Conservation (phyloP, 2,329 filamentous ascomycete genomes). For the Apiospora koreana region DNA sequence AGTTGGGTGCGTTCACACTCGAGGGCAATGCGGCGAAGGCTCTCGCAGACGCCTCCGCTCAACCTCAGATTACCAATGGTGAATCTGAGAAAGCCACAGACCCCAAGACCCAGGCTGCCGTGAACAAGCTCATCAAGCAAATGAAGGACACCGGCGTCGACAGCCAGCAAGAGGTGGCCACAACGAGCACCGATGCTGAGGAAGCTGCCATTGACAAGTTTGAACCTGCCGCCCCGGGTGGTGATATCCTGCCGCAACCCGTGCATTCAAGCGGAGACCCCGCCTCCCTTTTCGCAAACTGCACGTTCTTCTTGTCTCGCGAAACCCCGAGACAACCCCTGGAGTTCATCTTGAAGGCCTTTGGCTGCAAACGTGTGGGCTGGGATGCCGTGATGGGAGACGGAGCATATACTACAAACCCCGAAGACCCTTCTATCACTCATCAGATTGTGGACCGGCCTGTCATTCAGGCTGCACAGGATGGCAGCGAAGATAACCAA, state of each 20-base stretch:
- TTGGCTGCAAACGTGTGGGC: conserved; percentile 93
- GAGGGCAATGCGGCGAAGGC: conserved; percentile 70
- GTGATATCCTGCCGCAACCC: conserved; percentile 85
- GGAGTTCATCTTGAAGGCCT: conserved; percentile 90
- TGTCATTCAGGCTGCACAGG: conserved; percentile 61
- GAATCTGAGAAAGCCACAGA: conserved; percentile 56
- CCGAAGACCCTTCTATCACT: conserved; percentile 85
- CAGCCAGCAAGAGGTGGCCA: conserved; percentile 41
- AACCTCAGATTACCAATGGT: conserved; percentile 49
- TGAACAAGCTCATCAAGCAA: conserved; percentile 69
- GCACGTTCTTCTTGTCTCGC: conserved; percentile 89
- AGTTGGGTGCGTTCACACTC: conserved; percentile 87
- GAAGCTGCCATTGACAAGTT: conserved; percentile 84
- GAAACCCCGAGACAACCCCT: conserved; percentile 89
- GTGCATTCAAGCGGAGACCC: conserved; percentile 64
- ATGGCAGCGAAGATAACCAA: conserved; percentile 58
- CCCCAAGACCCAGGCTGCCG: conserved; percentile 64
- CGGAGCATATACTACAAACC: conserved; percentile 88
- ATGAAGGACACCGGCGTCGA: conserved; percentile 58
- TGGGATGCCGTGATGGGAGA: conserved; percentile 92
- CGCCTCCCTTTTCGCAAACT: conserved; percentile 79
- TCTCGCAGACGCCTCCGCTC: conserved; percentile 50
- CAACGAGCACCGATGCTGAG: conserved; percentile 45
- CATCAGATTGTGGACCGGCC: conserved; percentile 96
- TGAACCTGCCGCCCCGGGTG: conserved; percentile 78